phyloP scores from a whole-genome alignment of 1,284 basidiomycete species.

The Thelephora terrestris region DNA sequence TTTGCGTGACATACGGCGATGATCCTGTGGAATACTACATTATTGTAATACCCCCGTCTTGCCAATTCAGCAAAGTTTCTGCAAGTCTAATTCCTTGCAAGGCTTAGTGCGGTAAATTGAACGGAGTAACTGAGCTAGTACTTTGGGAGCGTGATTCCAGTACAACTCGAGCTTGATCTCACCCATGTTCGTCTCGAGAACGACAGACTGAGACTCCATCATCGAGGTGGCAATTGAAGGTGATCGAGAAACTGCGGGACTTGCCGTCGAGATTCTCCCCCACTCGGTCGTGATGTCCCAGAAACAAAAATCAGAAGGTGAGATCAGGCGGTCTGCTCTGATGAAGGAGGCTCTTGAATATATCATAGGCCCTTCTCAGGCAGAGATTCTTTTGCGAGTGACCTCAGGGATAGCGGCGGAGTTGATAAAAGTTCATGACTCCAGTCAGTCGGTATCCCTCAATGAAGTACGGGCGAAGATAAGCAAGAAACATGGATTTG shows the following conservation, averaged over 20 bases:
- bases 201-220: conserved; percentile 56
- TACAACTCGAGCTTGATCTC: conserved; percentile 85
- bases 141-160: conserved; percentile 83
- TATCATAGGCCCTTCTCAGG: conserved; percentile 68
- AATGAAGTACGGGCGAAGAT: conserved; percentile 83
- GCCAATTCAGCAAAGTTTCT: conserved; percentile 86
- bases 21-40: conserved; percentile 81
- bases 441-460: conserved; percentile 68
- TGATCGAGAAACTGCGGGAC: no score
- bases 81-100: conserved; percentile 57
- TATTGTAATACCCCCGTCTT: conserved; percentile 80
- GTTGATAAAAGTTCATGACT: conserved; percentile 84
- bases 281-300: conserved; percentile 31
- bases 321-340: neutral
- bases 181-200: conserved; percentile 83
- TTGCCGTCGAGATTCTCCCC: neutral
- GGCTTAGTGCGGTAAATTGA: conserved; percentile 4
- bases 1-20: conserved; percentile 50
- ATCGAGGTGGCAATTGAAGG: neutral
- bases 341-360: neutral
- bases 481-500: conserved; percentile 84
- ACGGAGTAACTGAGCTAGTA: conserved; percentile 22
- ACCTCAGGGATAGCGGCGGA: conserved; percentile 93
- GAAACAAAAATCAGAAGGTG: conserved; percentile 36
- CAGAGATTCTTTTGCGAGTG: conserved; percentile 83